Conservation (phyloP, 2,329 filamentous ascomycete genomes). For the Uncinocarpus reesii region DNA sequence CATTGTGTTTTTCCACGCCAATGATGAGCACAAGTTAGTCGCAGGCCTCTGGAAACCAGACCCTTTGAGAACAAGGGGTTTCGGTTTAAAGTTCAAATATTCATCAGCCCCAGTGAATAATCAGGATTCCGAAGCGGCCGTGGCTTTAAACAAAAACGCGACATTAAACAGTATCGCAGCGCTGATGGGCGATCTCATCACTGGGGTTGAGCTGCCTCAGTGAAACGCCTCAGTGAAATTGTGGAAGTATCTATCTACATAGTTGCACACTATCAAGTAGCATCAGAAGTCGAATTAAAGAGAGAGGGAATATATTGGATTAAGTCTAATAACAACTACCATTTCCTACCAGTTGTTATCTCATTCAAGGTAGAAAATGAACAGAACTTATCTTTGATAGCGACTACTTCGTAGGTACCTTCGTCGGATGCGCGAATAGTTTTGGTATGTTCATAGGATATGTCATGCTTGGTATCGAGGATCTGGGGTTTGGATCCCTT, state of each 20-base stretch:
- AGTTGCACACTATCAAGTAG: too few relatives aligned
- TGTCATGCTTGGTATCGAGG: conserved; percentile 81
- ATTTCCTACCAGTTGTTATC: conserved; percentile 28
- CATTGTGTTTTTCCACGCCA: conserved; percentile 70
- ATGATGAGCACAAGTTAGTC: conserved; percentile 46
- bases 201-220: conserved; percentile 38
- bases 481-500: conserved; percentile 69
- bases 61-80: conserved; percentile 23
- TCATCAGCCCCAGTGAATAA: conserved; percentile 23
- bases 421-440: conserved; percentile 78
- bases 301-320: not conserved
- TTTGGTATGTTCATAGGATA: conserved; percentile 71
- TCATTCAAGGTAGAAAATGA: conserved; percentile 66
- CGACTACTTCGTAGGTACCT: conserved; percentile 93
- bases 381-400: conserved; percentile 88
- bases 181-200: conserved; percentile 58
- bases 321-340: not conserved
- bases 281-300: not conserved
- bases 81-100: conserved; percentile 31
- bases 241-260: too few relatives aligned
- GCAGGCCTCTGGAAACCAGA: conserved; percentile 57
- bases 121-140: conserved; percentile 17
- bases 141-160: conserved; percentile 32
- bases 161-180: conserved; percentile 39
- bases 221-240: too few relatives aligned